Evolutionary conservation across 2,329 filamentous ascomycete genomes (phyloP).

Genomic region (Apiospora saccharicola): DNA sequence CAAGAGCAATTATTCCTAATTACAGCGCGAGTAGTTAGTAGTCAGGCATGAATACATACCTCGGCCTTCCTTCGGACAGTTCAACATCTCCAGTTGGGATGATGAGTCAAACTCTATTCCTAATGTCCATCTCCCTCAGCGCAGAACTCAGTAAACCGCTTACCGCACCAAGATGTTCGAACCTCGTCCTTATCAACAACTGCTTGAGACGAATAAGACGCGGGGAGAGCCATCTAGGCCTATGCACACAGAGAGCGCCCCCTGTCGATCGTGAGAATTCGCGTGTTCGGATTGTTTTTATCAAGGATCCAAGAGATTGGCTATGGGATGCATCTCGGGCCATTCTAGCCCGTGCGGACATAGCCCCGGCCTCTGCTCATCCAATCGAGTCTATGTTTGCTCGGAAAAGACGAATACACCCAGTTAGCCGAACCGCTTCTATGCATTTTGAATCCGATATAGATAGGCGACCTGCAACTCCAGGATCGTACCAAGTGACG

Average conservation of each 20-base stretch:
- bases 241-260: neutral
- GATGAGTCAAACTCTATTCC: neutral
- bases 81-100: neutral
- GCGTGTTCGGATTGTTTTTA: neutral
- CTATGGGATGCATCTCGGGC: neutral
- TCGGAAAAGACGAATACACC: neutral
- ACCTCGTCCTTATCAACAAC: neutral
- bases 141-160: neutral
- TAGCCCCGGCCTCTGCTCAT: conserved; percentile 1
- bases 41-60: neutral
- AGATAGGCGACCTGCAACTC: neutral
- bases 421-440: neutral
- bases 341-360: conserved; percentile 8
- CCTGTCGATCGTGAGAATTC: neutral
- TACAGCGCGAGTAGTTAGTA: neutral
- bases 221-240: conserved; percentile 9
- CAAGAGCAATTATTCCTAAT: neutral
- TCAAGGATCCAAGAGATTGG: neutral
- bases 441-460: too few relatives aligned
- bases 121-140: neutral
- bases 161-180: neutral
- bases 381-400: neutral
- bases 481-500: neutral
- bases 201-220: neutral
- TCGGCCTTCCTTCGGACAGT: too few relatives aligned